Conservation (phyloP, 305 asterid genomes). For the Rubia peregrina region DNA sequence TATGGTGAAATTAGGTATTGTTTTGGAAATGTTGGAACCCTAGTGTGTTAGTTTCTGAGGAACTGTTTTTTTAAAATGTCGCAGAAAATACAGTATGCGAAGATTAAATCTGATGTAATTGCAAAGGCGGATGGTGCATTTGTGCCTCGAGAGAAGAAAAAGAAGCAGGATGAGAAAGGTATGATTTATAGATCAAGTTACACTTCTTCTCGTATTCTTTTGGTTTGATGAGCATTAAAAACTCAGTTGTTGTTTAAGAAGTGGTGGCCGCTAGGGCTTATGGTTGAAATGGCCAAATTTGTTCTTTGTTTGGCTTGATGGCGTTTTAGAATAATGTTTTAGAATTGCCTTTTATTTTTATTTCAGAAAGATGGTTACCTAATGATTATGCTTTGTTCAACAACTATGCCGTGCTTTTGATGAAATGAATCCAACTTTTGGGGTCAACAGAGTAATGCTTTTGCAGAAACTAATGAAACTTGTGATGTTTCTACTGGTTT, state of each 20-base stretch:
- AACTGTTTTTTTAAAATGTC: slow-evolving; percentile 8
- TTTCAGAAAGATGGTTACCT: not conserved
- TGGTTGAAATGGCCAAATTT: not conserved
- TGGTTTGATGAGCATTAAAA: not conserved
- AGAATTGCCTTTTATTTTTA: not conserved
- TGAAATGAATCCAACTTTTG: not conserved
- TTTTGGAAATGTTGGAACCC: not conserved
- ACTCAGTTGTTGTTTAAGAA: not conserved
- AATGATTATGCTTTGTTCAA: not conserved
- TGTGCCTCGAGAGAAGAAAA: slow-evolving; percentile 85
- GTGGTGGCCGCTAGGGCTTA: not conserved
- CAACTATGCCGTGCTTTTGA: not conserved
- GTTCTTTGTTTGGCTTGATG: not conserved
- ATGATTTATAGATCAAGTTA: slow-evolving; percentile 6
- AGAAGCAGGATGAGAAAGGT: slow-evolving; percentile 95
- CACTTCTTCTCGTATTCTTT: not conserved
- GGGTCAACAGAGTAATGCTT: not conserved
- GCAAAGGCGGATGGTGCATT: slow-evolving; percentile 95
- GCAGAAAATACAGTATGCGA: slow-evolving; percentile 92
- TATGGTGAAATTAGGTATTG: not conserved
- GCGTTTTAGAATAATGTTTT: not conserved
- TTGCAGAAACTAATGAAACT: not conserved
- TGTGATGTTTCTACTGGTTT: not conserved
- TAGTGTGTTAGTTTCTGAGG: not conserved
- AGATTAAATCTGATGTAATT: slow-evolving; percentile 80